Evolutionary conservation across 768 basidiomycete genomes (phyloP), one percentile per base, ranked within the genome.

Genomic region (Hemileccinum impolitum): DNA sequence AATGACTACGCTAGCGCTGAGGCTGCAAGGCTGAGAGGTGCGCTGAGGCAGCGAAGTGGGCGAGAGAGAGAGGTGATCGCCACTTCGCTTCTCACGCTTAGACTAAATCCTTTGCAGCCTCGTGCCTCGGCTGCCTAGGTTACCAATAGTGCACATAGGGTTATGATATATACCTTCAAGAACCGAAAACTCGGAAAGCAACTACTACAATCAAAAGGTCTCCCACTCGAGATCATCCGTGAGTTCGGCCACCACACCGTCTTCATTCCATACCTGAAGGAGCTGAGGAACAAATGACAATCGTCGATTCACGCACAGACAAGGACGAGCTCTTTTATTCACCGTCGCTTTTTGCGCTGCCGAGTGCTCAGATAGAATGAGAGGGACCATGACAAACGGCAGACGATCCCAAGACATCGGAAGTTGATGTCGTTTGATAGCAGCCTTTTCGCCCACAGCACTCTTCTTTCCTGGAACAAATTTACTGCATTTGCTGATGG

Each of bases 391-490:
- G 0, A 84, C 88, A 55, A 78, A 90, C 3, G 85, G 83, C 43
- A 94, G 67, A 15, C 87, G 77, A 21, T 82, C 79, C 85, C 91
- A 91, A 26, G 78, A 75, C 34, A 92, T 78, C 6, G 79, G 77
- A 35, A 73, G 69, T 2, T 84, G 80, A 55, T 84, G 72, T 23
- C 81, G 80, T 57, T 80, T 82, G 2, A 72, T 65, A 5, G 84
- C 89, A 13, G 87, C 77, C 61, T 84, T 89, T 66, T 99, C 95
- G 1, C 94, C 94, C 3, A 87, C 65, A 0, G 90, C 82, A 46
- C 83, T 90, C 70, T 97, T 97, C 77, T 97, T 98, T 17, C 87
- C 87, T 5, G 84, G 68, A 4, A 84, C 77, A 62, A 89, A 96
- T 68, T 94, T 97, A 39, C 78, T 75, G 56, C 93, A 93, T 88